Base-by-base conservation (phyloP, 2,329 filamentous ascomycete species). In the Diplodia corticola region DNA sequence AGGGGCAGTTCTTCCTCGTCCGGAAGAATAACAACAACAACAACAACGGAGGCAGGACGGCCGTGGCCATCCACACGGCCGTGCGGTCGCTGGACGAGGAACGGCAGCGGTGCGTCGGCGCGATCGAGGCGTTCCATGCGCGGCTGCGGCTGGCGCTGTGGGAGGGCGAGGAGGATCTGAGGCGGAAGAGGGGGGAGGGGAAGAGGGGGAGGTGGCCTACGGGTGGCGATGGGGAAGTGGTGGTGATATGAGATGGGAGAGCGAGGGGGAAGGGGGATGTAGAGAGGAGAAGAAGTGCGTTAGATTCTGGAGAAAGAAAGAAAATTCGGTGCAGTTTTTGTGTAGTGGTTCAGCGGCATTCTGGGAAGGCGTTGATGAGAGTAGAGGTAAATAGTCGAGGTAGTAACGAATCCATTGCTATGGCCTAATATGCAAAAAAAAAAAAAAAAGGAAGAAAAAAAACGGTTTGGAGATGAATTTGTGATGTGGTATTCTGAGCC, bases 1-100 rank as follows among this genome's bases (percentile, higher is more conserved):
- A n/a, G 1, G 70, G 67, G 1, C 33, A 65, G 60, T 81, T 85
- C 68, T 85, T 79, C 70, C 80, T 86, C 35, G 78, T 79, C 24
- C 75, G 80, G 37, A 72, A 83, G 20, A 77, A 79, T 28, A n/a
- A n/a, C n/a, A n/a, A n/a, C n/a, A n/a, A n/a, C n/a, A n/a, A n/a
- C n/a, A n/a, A n/a, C n/a, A n/a, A n/a, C n/a, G n/a, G n/a, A n/a
- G 57, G 57, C 12, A 35, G 40, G 44, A 49, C 28, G 28, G 9
- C 26, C 5, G 22, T 61, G 28, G 9, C 26, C 5, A 20, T 61
- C 13, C 28, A 24, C n/a, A 26, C 22, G 44, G 57, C 44, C 2
- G 64, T 79, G 17, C 73, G 70, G 4, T 67, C 57, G 12, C 13
- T 70, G 12, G 75, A 74, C 24, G 73, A 74, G 49, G 76, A 77